These are phyloP conservation scores for Sutorius eximius DNA, from an alignment of 1,284 basidiomycete genomes.

Conservation along the genomic window DNA sequence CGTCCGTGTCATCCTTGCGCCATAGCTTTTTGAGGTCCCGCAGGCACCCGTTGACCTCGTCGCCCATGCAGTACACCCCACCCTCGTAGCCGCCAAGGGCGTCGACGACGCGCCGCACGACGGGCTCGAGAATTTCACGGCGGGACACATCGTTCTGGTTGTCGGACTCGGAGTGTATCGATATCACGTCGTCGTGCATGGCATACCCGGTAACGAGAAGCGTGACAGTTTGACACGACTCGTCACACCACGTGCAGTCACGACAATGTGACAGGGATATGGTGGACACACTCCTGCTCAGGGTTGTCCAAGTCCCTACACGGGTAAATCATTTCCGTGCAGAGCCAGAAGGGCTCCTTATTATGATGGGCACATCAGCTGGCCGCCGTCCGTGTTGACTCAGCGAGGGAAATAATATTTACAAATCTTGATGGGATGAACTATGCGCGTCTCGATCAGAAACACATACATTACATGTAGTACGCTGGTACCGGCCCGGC, in stretches of 20 bases:
- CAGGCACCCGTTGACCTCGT: conserved; percentile 81
- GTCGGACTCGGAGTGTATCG: conserved; percentile 39
- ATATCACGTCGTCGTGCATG: conserved; percentile 37
- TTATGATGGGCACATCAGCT: neutral
- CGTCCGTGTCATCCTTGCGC: conserved; percentile 93
- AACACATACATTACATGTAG: too few relatives aligned
- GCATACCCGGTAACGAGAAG: neutral
- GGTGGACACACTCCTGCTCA: neutral
- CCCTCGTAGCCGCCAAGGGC: conserved; percentile 72
- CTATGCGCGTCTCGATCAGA: neutral
- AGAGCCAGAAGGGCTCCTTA: too few relatives aligned
- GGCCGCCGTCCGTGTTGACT: neutral
- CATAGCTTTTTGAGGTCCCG: conserved; percentile 93
- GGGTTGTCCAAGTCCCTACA: conserved; percentile 11
- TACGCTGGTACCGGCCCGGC: neutral
- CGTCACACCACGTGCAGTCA: conserved; percentile 31
- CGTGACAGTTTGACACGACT: conserved; percentile 24
- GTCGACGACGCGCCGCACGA: conserved; percentile 70
- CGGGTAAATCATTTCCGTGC: conserved; percentile 20
- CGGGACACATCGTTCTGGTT: conserved; percentile 27
- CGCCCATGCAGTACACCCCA: conserved; percentile 78
- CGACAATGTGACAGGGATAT: conserved; percentile 3
- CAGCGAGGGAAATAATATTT: conserved; percentile 3
- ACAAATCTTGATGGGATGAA: conserved; percentile 1
- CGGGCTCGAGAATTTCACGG: conserved; percentile 59